Evolutionary conservation across 2,329 filamentous ascomycete genomes (phyloP), one percentile per base, ranked within the genome.

Genomic region (Aureobasidium namibiae): DNA sequence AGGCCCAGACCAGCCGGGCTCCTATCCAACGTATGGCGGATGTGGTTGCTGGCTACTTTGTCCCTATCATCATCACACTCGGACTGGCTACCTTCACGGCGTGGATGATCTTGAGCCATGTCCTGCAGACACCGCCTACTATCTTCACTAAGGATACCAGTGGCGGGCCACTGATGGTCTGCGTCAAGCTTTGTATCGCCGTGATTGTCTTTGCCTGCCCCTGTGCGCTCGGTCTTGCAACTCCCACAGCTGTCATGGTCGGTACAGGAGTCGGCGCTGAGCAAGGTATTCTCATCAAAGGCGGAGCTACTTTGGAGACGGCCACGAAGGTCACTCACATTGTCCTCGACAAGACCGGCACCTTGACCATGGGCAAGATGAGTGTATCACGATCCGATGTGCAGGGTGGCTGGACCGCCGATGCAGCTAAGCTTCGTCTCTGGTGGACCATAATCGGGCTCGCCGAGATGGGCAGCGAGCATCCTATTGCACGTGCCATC

Each of bases 171-270:
- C 78, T 96, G 63, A 96, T 99, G 89, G 90, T 97, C 2, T 99
- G 94, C 70, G 79, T 97, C 63, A 95, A 97, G 77, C 85, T 99
- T 16, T 97, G 94, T 74, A 99, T 99, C 66, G 95, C 94, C 0
- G 94, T 99, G 65, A 95, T 99, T 69, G 94, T 97, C 21, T 96
- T 99, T 72, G 94, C 94, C 4, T 99, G 94, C 69, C 94, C 94
- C 18, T 99, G 94, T 70, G 94, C 94, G 1, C 83, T 99, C n/a
- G 94, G 94, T 59, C 81, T 99, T 18, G 92, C 91, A 24, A 97
- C 94, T 1, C 94, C 94, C 2, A 99, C 94, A 0, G 94, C 94
- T 2, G 92, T 99, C 70, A 97, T 99, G 94, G 94, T 99, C 31
- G 94, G 94, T 44, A 97, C 94, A n/a, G 94, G 94, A 61, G 86